Conservation (phyloP, 1,284 basidiomycete species). For the Takashimella tepidaria region DNA sequence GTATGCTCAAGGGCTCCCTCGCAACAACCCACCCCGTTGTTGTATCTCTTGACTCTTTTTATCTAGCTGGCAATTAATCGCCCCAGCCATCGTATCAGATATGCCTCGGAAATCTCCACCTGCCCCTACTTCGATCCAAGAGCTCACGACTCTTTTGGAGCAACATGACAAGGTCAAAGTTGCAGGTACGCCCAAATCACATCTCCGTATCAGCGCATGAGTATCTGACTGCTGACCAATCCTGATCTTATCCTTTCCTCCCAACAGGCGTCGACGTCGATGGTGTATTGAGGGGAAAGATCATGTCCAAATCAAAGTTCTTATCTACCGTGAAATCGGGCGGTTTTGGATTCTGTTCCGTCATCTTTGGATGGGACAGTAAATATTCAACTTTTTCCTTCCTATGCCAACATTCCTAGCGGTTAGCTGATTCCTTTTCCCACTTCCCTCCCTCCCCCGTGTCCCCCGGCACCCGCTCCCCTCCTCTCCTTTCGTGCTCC, state of each 20-base stretch:
- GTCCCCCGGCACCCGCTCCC: no score
- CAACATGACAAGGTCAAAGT: constrained; percentile 85
- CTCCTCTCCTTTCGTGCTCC: background rate
- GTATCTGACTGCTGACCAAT: background rate
- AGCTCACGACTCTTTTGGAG: constrained; percentile 57
- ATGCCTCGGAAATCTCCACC: constrained; percentile 48
- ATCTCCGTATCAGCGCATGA: background rate
- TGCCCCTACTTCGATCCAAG: constrained; percentile 57
- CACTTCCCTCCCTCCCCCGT: background rate
- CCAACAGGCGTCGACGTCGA: constrained; percentile 58
- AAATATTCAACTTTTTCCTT: constrained; percentile 9
- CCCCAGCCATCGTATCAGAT: background rate
- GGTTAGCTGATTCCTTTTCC: constrained; percentile 2
- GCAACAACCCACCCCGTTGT: no score
- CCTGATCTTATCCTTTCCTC: constrained; percentile 1
- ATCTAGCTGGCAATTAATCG: background rate
- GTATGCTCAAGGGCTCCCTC: background rate
- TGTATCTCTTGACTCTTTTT: background rate
- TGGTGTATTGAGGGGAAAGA: constrained; percentile 88
- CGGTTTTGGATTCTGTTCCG: constrained; percentile 88
- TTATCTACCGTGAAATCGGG: constrained; percentile 72
- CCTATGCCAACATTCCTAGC: no score
- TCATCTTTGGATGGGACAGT: constrained; percentile 59
- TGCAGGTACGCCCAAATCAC: constrained; percentile 68
- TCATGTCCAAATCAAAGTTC: constrained; percentile 92